phyloP scores from a whole-genome alignment of 2,329 filamentous ascomycete species.

The Arthrobotrys sphaeroides region DNA sequence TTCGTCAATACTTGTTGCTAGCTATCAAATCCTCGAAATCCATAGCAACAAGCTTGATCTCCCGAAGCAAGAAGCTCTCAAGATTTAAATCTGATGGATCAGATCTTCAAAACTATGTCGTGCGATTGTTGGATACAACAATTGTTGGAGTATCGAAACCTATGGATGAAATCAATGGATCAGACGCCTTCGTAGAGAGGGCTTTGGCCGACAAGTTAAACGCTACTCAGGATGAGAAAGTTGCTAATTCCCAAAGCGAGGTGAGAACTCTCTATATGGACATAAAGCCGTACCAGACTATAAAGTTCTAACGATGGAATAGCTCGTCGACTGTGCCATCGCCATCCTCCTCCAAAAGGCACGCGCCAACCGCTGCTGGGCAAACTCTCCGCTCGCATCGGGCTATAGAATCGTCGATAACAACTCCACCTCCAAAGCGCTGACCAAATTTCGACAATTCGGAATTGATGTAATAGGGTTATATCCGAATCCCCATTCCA shows the following conservation, averaged over 20 bases:
- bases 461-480: slow-evolving; percentile 58
- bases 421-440: slow-evolving; percentile 19
- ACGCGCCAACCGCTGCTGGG: slow-evolving; percentile 5
- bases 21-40: slow-evolving; percentile 43
- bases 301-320: background rate
- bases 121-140: slow-evolving; percentile 73
- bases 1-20: slow-evolving; percentile 72
- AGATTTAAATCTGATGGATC: slow-evolving; percentile 48
- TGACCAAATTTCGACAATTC: slow-evolving; percentile 53
- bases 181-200: slow-evolving; percentile 26
- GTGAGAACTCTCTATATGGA: background rate
- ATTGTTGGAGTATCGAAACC: slow-evolving; percentile 69
- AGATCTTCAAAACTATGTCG: slow-evolving; percentile 61
- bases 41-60: slow-evolving; percentile 31
- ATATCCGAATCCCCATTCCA: slow-evolving; percentile 75
- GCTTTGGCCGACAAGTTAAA: slow-evolving; percentile 38
- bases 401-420: slow-evolving; percentile 32
- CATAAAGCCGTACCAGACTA: background rate
- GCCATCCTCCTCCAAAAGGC: slow-evolving; percentile 38
- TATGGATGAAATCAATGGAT: slow-evolving; percentile 21
- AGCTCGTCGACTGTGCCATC: slow-evolving; percentile 38
- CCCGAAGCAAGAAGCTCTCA: slow-evolving; percentile 23
- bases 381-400: slow-evolving; percentile 34
- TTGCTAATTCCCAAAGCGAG: slow-evolving; percentile 31
- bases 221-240: slow-evolving; percentile 41